Evolutionary conservation across 306 rosid genomes (phyloP), one percentile per base, ranked within the genome.

Genomic region (Ziziphus jujuba): DNA sequence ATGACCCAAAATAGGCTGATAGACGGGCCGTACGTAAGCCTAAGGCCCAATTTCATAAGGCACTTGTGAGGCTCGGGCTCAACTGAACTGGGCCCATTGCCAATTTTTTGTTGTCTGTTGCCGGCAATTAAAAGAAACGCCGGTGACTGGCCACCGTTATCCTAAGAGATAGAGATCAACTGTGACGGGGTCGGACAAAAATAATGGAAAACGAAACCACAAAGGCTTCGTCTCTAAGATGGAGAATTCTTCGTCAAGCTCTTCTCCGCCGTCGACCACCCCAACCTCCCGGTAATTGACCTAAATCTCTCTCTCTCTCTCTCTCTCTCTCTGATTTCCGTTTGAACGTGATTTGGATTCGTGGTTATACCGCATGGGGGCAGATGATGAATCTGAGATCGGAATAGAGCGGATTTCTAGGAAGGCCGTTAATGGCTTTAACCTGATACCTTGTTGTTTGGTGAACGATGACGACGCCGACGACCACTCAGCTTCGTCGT

Each of bases 221-320:
- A 40, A 87, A 80, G 60, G 82, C 92, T 71, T 87, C 95, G 15
- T 79, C 97, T 48, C 65, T 82, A 71, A 74, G 97, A 79, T 91
- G 95, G 97, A 68, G 72, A 65, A 84, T 91, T 65, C 95, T 88
- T 36, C 91, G 97, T 44, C 80, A 73, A 63, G 95, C 97, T 56
- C 85, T 91, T 70, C 86, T 84, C 35, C 78, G 77, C 56, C 81
- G 74, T 19, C 56, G 73, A 5, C 69, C 81, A 51, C 67, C 72
- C 9, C 43, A 72, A 48, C 65, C 61, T 14, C 8, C 76, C 31
- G 82, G 91, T 76, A 31, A 36, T 34, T 12, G 5, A 9, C 25
- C 14, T 9, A 48, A 7, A 11, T 28, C 56, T 51, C 43, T 19
- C 67, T 74, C 77, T 20, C 50, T 35, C 24, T 59, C 63, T 14